Evolutionary conservation across 108 stramenopile species (phyloP).

Genomic region (Skeletonema marinoi): DNA sequence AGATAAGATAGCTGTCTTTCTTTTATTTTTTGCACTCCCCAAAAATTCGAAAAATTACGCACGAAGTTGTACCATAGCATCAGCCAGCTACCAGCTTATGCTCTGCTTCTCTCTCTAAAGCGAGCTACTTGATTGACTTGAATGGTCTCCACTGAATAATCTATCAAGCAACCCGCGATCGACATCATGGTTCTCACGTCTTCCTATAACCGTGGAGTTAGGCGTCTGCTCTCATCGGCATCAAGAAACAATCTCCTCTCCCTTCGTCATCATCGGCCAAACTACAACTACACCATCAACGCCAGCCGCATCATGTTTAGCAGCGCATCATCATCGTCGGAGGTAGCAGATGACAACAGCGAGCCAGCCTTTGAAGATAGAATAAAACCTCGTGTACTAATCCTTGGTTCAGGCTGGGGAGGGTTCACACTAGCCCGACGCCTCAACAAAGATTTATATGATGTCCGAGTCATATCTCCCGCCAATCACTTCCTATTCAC

Average conservation of each 20-base stretch:
- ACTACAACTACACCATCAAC: not conserved
- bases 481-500: slow-evolving; percentile 97
- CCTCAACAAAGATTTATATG: slow-evolving; percentile 49
- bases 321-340: not conserved
- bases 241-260: not conserved
- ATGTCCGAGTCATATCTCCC: slow-evolving; percentile 82
- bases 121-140: too few species aligned
- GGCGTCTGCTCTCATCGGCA: not conserved
- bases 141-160: too few species aligned
- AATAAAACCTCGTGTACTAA: slow-evolving; percentile 48
- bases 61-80: too few species aligned
- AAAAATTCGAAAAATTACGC: too few species aligned
- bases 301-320: not conserved
- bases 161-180: not conserved
- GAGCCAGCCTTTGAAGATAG: not conserved
- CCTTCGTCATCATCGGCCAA: not conserved
- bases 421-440: slow-evolving; percentile 66
- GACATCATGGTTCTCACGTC: not conserved
- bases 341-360: not conserved
- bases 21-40: too few species aligned
- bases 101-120: too few species aligned
- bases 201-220: not conserved
- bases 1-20: too few species aligned
- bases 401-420: slow-evolving; percentile 79
- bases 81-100: too few species aligned